Conservation (phyloP, 768 basidiomycete genomes). For the Lactifluus pinguis region DNA sequence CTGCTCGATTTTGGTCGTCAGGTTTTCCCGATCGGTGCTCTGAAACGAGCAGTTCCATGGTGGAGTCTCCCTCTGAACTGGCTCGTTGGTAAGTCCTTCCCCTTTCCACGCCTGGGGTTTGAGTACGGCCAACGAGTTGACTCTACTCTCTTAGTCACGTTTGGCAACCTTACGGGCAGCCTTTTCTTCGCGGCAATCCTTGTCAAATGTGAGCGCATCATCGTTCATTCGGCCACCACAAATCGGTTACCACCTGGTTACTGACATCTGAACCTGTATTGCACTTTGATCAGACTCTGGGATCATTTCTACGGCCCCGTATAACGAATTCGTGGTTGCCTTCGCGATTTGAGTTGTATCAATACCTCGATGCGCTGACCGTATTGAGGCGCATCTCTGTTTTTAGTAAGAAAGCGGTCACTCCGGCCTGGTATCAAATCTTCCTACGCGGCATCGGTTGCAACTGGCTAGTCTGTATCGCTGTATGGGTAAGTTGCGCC, state of each 20-base stretch:
- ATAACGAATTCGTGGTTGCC: constrained; percentile 39
- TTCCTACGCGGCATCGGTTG: constrained; percentile 67
- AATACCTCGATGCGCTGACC: neutral
- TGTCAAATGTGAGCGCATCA: constrained; percentile 44
- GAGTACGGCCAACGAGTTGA: neutral
- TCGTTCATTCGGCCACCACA: neutral
- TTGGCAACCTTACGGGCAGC: constrained; percentile 61
- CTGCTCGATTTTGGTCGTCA: constrained; percentile 20
- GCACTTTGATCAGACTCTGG: constrained; percentile 39
- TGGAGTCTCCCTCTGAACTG: constrained; percentile 64
- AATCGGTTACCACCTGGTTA: neutral
- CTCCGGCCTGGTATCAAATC: constrained; percentile 64
- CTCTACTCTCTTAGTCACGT: constrained; percentile 37
- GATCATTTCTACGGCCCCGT: constrained; percentile 50
- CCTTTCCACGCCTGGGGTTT: neutral
- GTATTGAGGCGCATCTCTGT: neutral
- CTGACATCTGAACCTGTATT: neutral
- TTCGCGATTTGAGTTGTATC: constrained; percentile 50
- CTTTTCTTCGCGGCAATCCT: constrained; percentile 62
- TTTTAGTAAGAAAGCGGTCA: constrained; percentile 48
- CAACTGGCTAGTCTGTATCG: constrained; percentile 68
- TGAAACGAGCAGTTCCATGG: constrained; percentile 55
- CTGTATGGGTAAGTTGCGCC: constrained; percentile 52
- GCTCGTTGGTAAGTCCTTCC: constrained; percentile 42
- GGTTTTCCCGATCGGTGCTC: constrained; percentile 61